These are phyloP conservation scores for Skeletonema costatum DNA, from an alignment of 108 stramenopile genomes.

Conservation along the genomic window DNA sequence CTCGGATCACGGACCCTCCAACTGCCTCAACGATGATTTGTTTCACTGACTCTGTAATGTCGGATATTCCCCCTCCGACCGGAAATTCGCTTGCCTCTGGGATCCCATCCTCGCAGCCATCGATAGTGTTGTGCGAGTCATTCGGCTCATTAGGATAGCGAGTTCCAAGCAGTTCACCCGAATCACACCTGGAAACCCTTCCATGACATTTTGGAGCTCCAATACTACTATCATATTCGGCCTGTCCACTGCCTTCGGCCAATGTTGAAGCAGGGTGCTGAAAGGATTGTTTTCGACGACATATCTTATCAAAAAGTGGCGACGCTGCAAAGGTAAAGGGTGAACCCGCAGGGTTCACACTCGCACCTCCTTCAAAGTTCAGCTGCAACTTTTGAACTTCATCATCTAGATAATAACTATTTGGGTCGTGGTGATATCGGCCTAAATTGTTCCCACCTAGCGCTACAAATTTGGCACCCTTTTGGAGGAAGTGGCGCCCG, in stretches of 20 bases:
- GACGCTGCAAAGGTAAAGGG: neutral
- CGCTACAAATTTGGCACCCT: slow-evolving; percentile 34
- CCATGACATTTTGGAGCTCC: slow-evolving; percentile 26
- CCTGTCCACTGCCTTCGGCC: slow-evolving; percentile 8
- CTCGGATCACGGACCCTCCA: slow-evolving; percentile 15
- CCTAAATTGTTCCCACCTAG: slow-evolving; percentile 20
- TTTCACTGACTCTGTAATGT: slow-evolving; percentile 14
- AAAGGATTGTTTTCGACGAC: slow-evolving; percentile 9
- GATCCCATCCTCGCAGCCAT: slow-evolving; percentile 12
- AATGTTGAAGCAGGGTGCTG: slow-evolving; percentile 7
- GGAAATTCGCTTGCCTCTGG: too few relatives aligned
- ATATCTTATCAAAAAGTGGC: slow-evolving; percentile 26
- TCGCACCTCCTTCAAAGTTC: neutral
- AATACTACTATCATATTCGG: slow-evolving; percentile 11
- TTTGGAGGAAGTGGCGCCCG: slow-evolving; percentile 25
- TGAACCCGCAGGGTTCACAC: too few relatives aligned
- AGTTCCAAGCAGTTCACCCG: neutral
- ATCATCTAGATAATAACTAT: slow-evolving; percentile 20
- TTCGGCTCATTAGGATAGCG: slow-evolving; percentile 2
- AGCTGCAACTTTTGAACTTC: slow-evolving; percentile 14
- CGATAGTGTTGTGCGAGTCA: slow-evolving; percentile 23
- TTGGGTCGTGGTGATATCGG: slow-evolving; percentile 5
- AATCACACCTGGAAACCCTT: slow-evolving; percentile 13
- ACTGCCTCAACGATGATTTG: slow-evolving; percentile 16
- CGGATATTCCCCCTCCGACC: neutral